Percentiles rank a stretch among this genome's conserved stretches.
phyloP scores from a whole-genome alignment of 2,329 filamentous ascomycete genomes.

The Monosporascus sp. region DNA sequence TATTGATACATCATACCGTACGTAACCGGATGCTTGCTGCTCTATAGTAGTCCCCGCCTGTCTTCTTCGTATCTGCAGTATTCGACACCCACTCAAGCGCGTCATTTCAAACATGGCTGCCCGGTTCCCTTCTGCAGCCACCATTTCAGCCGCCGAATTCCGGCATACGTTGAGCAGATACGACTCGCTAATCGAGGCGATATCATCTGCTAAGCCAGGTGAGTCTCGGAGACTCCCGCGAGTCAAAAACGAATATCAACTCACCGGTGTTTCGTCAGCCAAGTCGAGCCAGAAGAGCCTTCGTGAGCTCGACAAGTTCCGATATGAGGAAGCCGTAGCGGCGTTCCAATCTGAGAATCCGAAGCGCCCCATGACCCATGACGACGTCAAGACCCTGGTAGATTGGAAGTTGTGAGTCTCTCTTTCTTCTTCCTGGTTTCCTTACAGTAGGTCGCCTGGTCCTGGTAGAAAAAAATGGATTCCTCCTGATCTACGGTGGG shows the following conservation, averaged over 20 bases:
- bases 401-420: constrained; percentile 65
- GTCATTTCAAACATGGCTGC: no score
- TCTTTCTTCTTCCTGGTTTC: constrained; percentile 3
- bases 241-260: constrained; percentile 11
- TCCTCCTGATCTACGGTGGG: no score
- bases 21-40: no score
- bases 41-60: no score
- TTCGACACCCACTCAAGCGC: no score
- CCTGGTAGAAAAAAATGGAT: not conserved
- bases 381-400: constrained; percentile 55
- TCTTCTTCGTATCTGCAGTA: no score
- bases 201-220: constrained; percentile 43
- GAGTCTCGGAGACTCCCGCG: not conserved
- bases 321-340: constrained; percentile 49
- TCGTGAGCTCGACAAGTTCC: constrained; percentile 52
- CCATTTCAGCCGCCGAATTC: constrained; percentile 30
- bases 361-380: constrained; percentile 41
- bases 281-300: constrained; percentile 48
- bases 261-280: constrained; percentile 23
- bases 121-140: constrained; percentile 11
- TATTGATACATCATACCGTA: no score
- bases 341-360: constrained; percentile 34
- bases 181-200: constrained; percentile 31
- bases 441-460: no score
- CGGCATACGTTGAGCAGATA: constrained; percentile 32